A percentile compares a stretch with the other conserved stretches of the same genome.
Conservation (phyloP, 257 asterid genomes). For the Forsythia viridissima region DNA sequence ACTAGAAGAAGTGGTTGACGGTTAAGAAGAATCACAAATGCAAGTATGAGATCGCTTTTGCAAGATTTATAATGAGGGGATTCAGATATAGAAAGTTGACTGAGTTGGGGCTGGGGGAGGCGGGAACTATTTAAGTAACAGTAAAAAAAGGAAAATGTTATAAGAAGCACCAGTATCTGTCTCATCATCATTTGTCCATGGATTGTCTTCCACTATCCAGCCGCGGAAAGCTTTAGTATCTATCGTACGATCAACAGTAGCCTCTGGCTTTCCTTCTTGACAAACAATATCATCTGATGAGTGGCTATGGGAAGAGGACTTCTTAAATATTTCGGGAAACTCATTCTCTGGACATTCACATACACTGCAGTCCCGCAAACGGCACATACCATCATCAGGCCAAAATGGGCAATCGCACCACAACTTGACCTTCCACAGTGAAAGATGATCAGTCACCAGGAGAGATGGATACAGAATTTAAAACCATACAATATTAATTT, state of each 20-base stretch:
- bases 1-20: background rate
- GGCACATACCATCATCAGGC: constrained; percentile 71
- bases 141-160: background rate
- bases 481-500: background rate
- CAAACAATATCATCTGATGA: constrained; percentile 50
- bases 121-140: background rate
- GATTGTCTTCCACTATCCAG: constrained; percentile 65
- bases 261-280: constrained; percentile 61
- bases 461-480: background rate
- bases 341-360: constrained; percentile 76
- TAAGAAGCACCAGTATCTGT: constrained; percentile 55
- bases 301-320: constrained; percentile 26
- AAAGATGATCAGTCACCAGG: constrained; percentile 17
- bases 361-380: constrained; percentile 57
- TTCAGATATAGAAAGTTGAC: background rate
- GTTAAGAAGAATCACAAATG: background rate
- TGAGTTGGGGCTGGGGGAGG: background rate
- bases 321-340: constrained; percentile 53
- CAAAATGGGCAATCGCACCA: constrained; percentile 84
- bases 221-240: constrained; percentile 61
- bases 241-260: constrained; percentile 63
- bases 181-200: constrained; percentile 73
- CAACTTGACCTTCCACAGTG: constrained; percentile 49
- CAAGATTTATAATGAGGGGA: background rate
- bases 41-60: background rate